A percentile compares a stretch with the other conserved stretches of the same genome.
These are phyloP conservation scores for Thalia dealbata DNA, from an alignment of 176 grass and related monocot genomes.

Conservation along the genomic window DNA sequence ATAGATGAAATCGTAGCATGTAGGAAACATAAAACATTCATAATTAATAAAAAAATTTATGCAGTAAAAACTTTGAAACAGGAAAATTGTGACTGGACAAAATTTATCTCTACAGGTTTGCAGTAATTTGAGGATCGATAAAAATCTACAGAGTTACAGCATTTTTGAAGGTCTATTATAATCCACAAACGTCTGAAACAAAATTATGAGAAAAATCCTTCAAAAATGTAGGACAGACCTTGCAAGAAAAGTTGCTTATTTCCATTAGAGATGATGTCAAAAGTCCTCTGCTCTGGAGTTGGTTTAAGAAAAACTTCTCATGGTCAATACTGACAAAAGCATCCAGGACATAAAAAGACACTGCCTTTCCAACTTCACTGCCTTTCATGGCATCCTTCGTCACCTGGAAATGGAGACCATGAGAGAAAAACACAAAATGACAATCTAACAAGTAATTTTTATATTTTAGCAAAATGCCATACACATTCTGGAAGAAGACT, in stretches of 20 bases:
- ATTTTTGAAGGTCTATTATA: background rate
- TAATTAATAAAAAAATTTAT: no score
- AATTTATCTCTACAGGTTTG: no score
- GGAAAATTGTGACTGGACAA: no score
- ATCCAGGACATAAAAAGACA: slow-evolving; percentile 88
- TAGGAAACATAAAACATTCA: background rate
- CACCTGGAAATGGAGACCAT: slow-evolving; percentile 34
- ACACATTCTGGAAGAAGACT: background rate
- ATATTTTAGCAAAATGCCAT: background rate
- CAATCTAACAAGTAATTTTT: background rate
- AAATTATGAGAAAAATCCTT: background rate
- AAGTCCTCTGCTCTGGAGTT: slow-evolving; percentile 91
- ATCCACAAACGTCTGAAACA: background rate
- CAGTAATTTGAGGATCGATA: background rate
- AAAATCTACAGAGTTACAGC: background rate
- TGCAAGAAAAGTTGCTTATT: slow-evolving; percentile 66
- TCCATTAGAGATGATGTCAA: slow-evolving; percentile 68
- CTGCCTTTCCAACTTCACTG: slow-evolving; percentile 82
- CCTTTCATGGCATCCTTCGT: slow-evolving; percentile 83
- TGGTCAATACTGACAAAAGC: slow-evolving; percentile 74
- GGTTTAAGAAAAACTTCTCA: slow-evolving; percentile 86
- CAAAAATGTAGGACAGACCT: slow-evolving; percentile 33
- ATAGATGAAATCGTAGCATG: background rate
- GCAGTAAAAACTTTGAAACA: background rate
- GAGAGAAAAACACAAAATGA: background rate